phyloP scores from a whole-genome alignment of 2,329 filamentous ascomycete species.

The Fusarium anthophilum region DNA sequence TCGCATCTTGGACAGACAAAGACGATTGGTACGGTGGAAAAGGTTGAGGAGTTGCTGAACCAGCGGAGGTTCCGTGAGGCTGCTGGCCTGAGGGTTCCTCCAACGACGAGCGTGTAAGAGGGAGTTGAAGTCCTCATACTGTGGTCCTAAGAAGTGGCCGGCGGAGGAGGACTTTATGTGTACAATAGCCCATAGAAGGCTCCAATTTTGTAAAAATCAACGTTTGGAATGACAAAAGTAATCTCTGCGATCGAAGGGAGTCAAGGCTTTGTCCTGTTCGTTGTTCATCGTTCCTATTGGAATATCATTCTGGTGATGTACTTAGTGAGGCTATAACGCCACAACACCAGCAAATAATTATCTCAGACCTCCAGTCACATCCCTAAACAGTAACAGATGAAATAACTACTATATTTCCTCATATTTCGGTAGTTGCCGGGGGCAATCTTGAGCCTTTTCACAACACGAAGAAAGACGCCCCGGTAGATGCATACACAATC shows the following conservation, averaged over 20 bases:
- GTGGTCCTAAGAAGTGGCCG: conserved; percentile 10
- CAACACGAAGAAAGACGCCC: conserved; percentile 7
- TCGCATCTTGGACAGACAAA: conserved; percentile 64
- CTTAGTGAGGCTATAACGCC: not conserved
- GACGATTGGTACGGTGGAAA: conserved; percentile 60
- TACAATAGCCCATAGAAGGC: conserved; percentile 40
- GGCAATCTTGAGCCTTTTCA: not conserved
- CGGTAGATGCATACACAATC: conserved; percentile 40
- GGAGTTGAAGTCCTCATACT: not conserved
- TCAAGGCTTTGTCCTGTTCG: not conserved
- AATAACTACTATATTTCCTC: not conserved
- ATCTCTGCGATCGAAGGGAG: not conserved
- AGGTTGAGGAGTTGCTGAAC: conserved; percentile 66
- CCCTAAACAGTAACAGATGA: no score
- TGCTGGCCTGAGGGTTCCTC: conserved; percentile 42
- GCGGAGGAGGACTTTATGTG: conserved; percentile 25
- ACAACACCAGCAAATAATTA: not conserved
- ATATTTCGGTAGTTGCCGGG: not conserved
- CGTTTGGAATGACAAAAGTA: conserved; percentile 10
- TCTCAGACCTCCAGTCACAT: not conserved
- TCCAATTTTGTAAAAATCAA: conserved; percentile 36
- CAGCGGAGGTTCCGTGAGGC: conserved; percentile 58
- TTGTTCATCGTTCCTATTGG: not conserved
- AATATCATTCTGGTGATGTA: not conserved
- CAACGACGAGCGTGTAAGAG: conserved; percentile 33